A percentile compares a stretch with the other conserved stretches of the same genome.
phyloP scores from a whole-genome alignment of 306 rosid genomes.

The Cucumis cinereus region DNA sequence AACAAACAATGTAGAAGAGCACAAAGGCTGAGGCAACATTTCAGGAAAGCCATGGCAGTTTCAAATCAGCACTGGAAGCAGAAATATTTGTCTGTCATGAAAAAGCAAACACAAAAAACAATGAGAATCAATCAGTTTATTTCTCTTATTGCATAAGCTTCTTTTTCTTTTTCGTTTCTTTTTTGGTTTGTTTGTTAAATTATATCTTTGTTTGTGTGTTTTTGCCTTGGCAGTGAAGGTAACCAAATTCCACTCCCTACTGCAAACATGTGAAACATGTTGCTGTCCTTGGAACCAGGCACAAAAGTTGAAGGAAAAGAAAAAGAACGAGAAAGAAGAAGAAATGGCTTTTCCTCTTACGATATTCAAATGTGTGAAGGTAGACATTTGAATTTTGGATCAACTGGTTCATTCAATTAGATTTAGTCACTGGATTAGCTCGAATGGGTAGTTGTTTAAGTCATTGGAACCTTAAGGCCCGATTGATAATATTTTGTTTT shows the following conservation, averaged over 20 bases:
- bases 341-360: not conserved
- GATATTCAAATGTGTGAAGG: not conserved
- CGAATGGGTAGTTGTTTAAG: too few relatives aligned
- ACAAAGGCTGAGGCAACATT: not conserved
- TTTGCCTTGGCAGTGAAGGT: constrained; percentile 4
- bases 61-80: not conserved
- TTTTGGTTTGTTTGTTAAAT: not conserved
- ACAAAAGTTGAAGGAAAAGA: not conserved
- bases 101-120: not conserved
- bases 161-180: not conserved
- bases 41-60: not conserved
- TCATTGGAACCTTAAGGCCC: too few relatives aligned
- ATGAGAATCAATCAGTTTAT: not conserved
- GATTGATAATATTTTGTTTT: too few relatives aligned
- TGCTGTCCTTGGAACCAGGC: not conserved
- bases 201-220: not conserved
- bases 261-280: not conserved
- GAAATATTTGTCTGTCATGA: not conserved
- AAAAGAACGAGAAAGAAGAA: not conserved
- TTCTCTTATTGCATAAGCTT: not conserved
- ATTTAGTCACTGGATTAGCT: not conserved
- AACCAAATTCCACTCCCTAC: not conserved
- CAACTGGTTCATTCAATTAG: not conserved
- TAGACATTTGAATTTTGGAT: not conserved
- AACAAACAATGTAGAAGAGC: not conserved